Evolutionary conservation across 2,329 filamentous ascomycete species (phyloP).

Genomic region (Trichophyton schoenleinii): DNA sequence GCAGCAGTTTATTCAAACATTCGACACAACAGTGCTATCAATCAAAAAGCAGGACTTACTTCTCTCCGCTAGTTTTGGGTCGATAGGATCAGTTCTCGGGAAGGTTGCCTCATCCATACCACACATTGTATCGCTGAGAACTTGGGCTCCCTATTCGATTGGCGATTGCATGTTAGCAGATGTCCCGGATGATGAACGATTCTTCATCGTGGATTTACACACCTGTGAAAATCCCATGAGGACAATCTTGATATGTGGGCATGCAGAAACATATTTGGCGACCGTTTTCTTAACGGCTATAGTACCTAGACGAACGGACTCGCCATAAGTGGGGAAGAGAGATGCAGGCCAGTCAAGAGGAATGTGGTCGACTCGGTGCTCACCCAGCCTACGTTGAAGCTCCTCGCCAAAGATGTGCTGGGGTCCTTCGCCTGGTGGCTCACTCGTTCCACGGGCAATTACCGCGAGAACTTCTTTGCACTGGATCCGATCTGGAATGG

Average conservation of each 20-base stretch:
- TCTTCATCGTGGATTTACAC: not conserved
- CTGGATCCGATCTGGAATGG: not conserved
- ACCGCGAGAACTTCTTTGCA: conserved; percentile 7
- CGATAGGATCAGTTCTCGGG: not conserved
- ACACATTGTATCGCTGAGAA: conserved; percentile 8
- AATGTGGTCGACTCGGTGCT: not conserved
- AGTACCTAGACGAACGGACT: conserved; percentile 6
- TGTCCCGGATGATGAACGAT: not conserved
- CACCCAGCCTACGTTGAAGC: not conserved
- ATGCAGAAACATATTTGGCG: conserved; percentile 4
- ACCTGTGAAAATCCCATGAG: conserved; percentile 11
- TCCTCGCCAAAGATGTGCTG: not conserved
- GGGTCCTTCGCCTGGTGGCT: conserved; percentile 5
- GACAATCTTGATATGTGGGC: conserved; percentile 8
- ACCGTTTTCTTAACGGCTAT: conserved; percentile 5
- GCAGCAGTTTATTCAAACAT: not conserved
- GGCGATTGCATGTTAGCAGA: not conserved
- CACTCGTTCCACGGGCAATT: conserved; percentile 7
- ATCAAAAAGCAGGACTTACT: not conserved
- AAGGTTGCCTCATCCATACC: conserved; percentile 3
- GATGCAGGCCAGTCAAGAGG: conserved; percentile 8
- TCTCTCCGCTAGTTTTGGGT: not conserved
- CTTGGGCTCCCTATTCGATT: conserved; percentile 8
- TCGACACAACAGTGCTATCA: not conserved
- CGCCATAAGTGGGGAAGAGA: conserved; percentile 8